These are phyloP conservation scores for Hypomontagnella submonticulosa DNA, from an alignment of 495 filamentous ascomycete species.

Conservation along the genomic window DNA sequence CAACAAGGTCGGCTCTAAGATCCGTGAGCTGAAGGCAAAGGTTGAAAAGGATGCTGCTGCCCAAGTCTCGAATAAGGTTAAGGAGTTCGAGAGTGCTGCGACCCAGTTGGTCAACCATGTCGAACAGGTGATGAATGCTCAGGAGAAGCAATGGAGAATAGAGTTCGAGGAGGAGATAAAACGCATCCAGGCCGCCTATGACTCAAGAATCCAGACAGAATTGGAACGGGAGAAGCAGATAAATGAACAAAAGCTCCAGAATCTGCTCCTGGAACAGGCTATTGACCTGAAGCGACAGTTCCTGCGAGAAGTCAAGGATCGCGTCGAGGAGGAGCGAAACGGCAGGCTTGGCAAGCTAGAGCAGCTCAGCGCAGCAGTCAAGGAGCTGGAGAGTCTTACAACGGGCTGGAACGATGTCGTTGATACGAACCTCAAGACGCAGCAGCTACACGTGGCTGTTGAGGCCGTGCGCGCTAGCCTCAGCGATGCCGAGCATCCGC, in stretches of 20 bases:
- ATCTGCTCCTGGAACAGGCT: conserved; percentile 90
- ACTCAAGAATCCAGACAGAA: conserved; percentile 80
- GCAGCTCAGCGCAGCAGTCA: conserved; percentile 79
- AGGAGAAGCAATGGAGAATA: conserved; percentile 81
- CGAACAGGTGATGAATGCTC: conserved; percentile 74
- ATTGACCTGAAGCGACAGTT: conserved; percentile 87
- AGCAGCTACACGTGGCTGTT: conserved; percentile 93
- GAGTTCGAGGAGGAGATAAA: conserved; percentile 92
- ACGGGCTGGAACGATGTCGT: conserved; percentile 87
- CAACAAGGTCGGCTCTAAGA: conserved; percentile 77
- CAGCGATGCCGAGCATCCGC: conserved; percentile 75
- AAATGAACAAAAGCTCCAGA: conserved; percentile 80
- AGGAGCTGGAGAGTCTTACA: conserved; percentile 85
- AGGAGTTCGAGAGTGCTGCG: conserved; percentile 60
- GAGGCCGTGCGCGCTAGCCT: conserved; percentile 89
- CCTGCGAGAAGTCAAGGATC: conserved; percentile 76
- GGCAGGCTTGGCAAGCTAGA: conserved; percentile 86
- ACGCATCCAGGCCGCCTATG: conserved; percentile 76
- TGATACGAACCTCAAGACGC: conserved; percentile 88
- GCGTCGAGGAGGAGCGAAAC: conserved; percentile 88
- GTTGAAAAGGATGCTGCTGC: conserved; percentile 78
- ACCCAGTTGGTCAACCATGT: conserved; percentile 82
- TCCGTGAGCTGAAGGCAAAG: conserved; percentile 73
- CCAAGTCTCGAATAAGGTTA: conserved; percentile 74
- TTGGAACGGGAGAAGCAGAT: conserved; percentile 77